Evolutionary conservation across 176 grass and related monocot species (phyloP), one percentile per base, ranked within the genome.

Genomic region (Olyra latifolia): DNA sequence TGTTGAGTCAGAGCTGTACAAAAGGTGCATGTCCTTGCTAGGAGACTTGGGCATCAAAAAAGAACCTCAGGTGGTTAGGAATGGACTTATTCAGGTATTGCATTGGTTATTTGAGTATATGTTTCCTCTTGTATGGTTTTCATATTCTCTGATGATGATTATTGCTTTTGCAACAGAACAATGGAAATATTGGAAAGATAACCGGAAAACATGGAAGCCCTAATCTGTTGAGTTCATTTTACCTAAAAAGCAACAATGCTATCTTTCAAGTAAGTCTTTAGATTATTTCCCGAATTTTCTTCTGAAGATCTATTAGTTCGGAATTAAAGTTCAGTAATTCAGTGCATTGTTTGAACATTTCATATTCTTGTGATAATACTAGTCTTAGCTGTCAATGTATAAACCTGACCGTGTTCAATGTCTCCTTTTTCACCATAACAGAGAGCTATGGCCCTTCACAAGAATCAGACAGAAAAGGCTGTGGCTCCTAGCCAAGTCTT

Each of bases 391-490:
- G 69, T 76, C 83, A 66, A 62, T 50, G 27, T 76, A 23, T 60
- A 43, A 20, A 74, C 52, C 49, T 30, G n/a, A 32, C 10, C 55
- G 9, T 56, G 15, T 28, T 85, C 39, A 73, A 69, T 87, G 56
- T 83, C 19, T 58, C 14, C 15, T 77, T 61, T 73, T 68, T 55
- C 10, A 71, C 60, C 20, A 64, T 86, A 75, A 85, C 92, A 99
- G 97, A 96, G 85, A 93, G 90, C 97, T 27, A 84, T 99, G 79
- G 62, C 76, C 61, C 81, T 99, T 38, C 88, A 96, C 83, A 89
- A 88, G 69, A 91, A 90, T 74, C 87, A 91, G 65, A 48, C 72
- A 17, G 64, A 61, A 72, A 91, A 83, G n/a, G 41, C 57, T 75
- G 62, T 82, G 32, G 44, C 45, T 59, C 28, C 82, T 40, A 77